Base-by-base conservation (phyloP, 305 asterid species). In the Caryopteris hybrid region DNA sequence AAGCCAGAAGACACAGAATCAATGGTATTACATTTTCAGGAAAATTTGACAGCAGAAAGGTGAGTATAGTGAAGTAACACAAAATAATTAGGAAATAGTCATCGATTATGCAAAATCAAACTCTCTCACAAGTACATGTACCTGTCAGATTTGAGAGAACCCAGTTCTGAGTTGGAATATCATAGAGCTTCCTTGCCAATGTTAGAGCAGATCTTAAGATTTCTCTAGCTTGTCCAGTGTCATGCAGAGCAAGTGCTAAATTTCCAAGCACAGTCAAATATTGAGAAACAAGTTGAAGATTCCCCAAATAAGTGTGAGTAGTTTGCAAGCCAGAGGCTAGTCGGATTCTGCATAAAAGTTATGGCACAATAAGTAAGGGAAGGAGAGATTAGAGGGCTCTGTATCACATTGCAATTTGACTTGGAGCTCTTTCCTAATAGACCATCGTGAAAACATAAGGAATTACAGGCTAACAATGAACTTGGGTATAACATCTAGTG, bases 251-350 rank as follows among this genome's bases (percentile, higher is more conserved):
- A 71, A 94, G 93, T 59, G 97, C 97, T 80, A 94, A 79, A 79
- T 71, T 87, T 59, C 97, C 99, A 42, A 94, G 79, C 51, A 92
- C 92, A 8, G 93, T 89, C 83, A 91, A 68, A 83, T 89, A 94
- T 84, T 91, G 97, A 16, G 99, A 91, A 82, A 91, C 97, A n/a
- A 94, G 96, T 82, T 94, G 99, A 78, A 91, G 91, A 79, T 92
- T 94, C 70, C 97, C 99, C 81, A 89, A 74, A 74, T 74, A 77
- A 60, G 84, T 82, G 70, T 94, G 96, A 17, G 99, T 89, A 18
- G 83, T 89, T 83, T 94, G 99, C 89, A 94, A 85, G 66, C 97
- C 99, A 52, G 95, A 75, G 54, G 99, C 99, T 56, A 94, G 81
- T 61, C 91, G 89, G 70, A 78, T 61, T 73, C 99, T 91, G 93